Conservation (phyloP, 2,329 filamentous ascomycete species). For the Lachnellula suecica region DNA sequence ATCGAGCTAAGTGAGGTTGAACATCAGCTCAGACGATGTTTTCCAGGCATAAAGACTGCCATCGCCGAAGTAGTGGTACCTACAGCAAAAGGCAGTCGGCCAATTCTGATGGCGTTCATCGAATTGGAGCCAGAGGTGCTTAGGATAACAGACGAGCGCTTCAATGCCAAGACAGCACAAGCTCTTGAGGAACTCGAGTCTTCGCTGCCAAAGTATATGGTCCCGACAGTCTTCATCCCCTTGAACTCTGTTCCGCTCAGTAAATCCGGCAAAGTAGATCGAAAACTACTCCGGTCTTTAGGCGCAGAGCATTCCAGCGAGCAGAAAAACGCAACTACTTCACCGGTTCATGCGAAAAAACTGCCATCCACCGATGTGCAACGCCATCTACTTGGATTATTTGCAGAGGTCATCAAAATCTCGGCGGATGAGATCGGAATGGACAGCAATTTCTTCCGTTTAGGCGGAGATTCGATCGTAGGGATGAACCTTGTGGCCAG, state of each 20-base stretch:
- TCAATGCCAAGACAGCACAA: too few relatives aligned
- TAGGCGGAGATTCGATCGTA: constrained; percentile 33
- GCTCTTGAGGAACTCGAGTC: too few relatives aligned
- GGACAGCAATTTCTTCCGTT: constrained; percentile 36
- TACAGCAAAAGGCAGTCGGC: not conserved
- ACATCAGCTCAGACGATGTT: constrained; percentile 4
- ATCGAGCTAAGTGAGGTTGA: constrained; percentile 57
- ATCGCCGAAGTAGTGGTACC: not conserved
- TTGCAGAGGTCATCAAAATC: constrained; percentile 2
- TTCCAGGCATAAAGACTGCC: not conserved
- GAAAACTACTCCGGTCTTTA: constrained; percentile 33
- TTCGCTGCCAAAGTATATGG: constrained; percentile 32
- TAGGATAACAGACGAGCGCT: too few relatives aligned
- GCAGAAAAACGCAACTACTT: not conserved
- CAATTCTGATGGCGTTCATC: too few relatives aligned
- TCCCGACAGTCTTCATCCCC: constrained; percentile 30
- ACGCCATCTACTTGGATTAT: constrained; percentile 2
- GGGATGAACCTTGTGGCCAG: constrained; percentile 43
- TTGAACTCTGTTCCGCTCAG: constrained; percentile 26
- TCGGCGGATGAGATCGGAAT: not conserved
- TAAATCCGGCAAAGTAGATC: constrained; percentile 31
- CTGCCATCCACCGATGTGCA: not conserved
- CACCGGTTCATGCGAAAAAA: not conserved
- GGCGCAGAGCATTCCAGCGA: not conserved
- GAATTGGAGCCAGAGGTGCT: not conserved